Evolutionary conservation across 2,329 filamentous ascomycete genomes (phyloP).

Genomic region (Fusarium sp.): DNA sequence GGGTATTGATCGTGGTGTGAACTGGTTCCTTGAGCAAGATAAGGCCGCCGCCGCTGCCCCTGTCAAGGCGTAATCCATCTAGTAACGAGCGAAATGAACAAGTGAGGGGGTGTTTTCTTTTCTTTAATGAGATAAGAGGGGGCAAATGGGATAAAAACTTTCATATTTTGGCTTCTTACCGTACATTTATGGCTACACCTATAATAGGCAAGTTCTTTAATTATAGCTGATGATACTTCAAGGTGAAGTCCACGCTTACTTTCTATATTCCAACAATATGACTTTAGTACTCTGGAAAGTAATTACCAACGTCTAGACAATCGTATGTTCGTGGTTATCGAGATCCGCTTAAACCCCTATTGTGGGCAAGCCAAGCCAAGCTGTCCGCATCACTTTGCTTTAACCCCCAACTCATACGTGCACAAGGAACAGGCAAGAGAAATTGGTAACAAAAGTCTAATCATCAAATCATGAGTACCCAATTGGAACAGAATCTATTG

Average conservation of each 20-base stretch:
- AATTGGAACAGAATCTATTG: constrained; percentile 49
- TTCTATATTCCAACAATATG: background rate
- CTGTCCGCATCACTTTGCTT: background rate
- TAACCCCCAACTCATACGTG: background rate
- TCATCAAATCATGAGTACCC: constrained; percentile 38
- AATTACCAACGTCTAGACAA: background rate
- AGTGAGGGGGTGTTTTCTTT: background rate
- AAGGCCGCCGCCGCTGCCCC: constrained; percentile 46
- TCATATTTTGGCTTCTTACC: constrained; percentile 6
- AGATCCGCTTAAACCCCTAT: background rate
- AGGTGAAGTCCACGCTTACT: background rate
- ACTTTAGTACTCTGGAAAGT: background rate
- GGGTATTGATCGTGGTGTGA: constrained; percentile 67
- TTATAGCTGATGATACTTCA: constrained; percentile 15
- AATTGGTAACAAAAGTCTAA: background rate
- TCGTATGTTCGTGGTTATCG: background rate
- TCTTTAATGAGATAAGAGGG: constrained; percentile 12
- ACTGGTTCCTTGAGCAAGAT: constrained; percentile 67
- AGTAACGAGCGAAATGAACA: constrained; percentile 5
- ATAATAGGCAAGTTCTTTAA: constrained; percentile 22
- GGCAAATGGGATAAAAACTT: constrained; percentile 4
- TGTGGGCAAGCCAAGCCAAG: background rate
- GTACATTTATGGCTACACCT: constrained; percentile 26
- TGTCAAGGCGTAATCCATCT: constrained; percentile 40
- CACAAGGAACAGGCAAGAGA: background rate